Evolutionary conservation across 352 stramenopile species (phyloP).

Genomic region (Pythium sukuiense): DNA sequence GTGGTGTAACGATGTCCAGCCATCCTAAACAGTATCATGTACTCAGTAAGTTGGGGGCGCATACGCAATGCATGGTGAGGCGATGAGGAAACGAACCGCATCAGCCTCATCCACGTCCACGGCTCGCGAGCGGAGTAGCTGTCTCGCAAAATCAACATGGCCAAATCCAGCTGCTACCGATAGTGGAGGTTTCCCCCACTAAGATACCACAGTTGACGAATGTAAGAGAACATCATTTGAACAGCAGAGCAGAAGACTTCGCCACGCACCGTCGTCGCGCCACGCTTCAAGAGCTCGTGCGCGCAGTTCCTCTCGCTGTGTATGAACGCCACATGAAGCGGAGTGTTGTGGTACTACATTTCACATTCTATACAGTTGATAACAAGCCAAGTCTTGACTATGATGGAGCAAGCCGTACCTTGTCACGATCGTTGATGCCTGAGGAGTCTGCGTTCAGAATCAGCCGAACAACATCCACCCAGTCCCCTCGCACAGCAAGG

Average conservation of each 20-base stretch:
- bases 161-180: slow-evolving; percentile 4
- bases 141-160: neutral
- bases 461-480: slow-evolving; percentile 12
- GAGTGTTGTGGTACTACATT: neutral
- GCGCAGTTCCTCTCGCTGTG: slow-evolving; percentile 2
- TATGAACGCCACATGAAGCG: neutral
- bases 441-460: slow-evolving; percentile 13
- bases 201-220: neutral
- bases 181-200: slow-evolving; percentile 3
- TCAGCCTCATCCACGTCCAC: slow-evolving; percentile 3
- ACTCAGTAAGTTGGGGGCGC: neutral
- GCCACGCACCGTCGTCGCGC: slow-evolving; percentile 4
- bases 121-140: neutral
- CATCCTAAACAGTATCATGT: slow-evolving; percentile 8
- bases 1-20: slow-evolving; percentile 14
- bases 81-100: neutral
- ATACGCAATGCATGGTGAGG: neutral
- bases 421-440: slow-evolving; percentile 6
- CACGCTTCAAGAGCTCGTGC: slow-evolving; percentile 12
- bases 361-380: slow-evolving; percentile 3
- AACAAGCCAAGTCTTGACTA: neutral
- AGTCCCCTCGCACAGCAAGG: slow-evolving; percentile 1
- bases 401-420: slow-evolving; percentile 6
- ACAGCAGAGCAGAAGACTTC: slow-evolving; percentile 1
- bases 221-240: slow-evolving; percentile 1